Base-by-base conservation (phyloP, 768 basidiomycete species). In the Serendipita sp. region DNA sequence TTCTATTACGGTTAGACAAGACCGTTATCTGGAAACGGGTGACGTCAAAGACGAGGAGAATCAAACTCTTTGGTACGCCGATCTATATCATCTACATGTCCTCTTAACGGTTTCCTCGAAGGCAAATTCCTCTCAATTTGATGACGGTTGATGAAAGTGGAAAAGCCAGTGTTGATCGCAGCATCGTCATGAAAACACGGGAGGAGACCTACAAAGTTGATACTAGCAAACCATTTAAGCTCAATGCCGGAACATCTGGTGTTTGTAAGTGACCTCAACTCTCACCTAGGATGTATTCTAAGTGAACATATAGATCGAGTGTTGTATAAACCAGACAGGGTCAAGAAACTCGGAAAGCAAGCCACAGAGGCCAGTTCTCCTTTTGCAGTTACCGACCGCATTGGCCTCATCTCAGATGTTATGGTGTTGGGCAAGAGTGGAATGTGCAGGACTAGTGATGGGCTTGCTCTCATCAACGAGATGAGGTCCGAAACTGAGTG, bases 21-120 rank as follows among this genome's bases (percentile, higher is more conserved):
- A 96, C 72, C 81, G 96, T 18, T 98, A 96, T 81, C 77, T 98
- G 54, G 87, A 90, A 71, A 88, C 86, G 0, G 94, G 92, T 0
- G 81, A 80, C 67, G 84, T 83, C 7, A 83, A 85, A 70, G 81
- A 83, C 8, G 83, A 89, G 71, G 89, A 96, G 66, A 92, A 96
- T 69, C 78, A 91, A 73, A 94, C 89, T 1, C 79, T 90, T 66
- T 97, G 94, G 94, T 87, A 67, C 15, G 72, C 62, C 30, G 48
- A 16, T 13, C 16, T 48, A 28, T 11, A 24, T 24, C 24, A 24
- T 16, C 4, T 3, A 3, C 38, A 46, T 10, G 7, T 8, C 16
- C 32, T 10, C n/a, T 64, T 47, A 3, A 38, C 48, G 18, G 2
- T 62, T 45, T 48, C 18, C 11, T 63, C 32, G 32, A 66, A 91